A percentile compares a stretch with the other conserved stretches of the same genome.
Conservation (phyloP, 805 yeast genomes). For the Cyberlindnera lachancei region DNA sequence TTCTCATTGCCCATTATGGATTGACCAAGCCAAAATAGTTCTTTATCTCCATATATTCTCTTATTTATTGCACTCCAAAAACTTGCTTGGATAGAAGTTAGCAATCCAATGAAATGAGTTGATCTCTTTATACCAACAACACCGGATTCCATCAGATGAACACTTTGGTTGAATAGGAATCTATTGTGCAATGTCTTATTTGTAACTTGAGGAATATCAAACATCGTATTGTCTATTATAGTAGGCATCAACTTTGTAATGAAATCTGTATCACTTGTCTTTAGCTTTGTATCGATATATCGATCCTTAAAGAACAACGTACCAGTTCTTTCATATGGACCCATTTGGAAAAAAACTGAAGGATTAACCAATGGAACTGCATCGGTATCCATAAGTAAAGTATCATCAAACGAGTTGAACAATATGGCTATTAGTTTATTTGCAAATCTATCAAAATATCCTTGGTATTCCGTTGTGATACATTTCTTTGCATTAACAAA, state of each 20-base stretch:
- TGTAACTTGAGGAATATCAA: conserved; percentile 5
- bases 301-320: conserved; percentile 41
- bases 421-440: conserved; percentile 46
- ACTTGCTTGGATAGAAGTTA: conserved; percentile 15
- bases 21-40: conserved; percentile 30
- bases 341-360: conserved; percentile 26
- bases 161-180: conserved; percentile 19
- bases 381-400: conserved; percentile 48
- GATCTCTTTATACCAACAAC: conserved; percentile 15
- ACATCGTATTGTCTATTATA: conserved; percentile 6
- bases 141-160: conserved; percentile 27
- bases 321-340: conserved; percentile 27
- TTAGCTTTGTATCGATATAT: conserved; percentile 5
- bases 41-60: conserved; percentile 30
- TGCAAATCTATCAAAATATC: conserved; percentile 25
- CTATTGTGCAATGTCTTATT: conserved; percentile 1
- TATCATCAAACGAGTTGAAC: conserved; percentile 47
- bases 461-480: conserved; percentile 4
- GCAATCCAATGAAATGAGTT: conserved; percentile 19
- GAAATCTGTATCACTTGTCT: neutral
- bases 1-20: conserved; percentile 12
- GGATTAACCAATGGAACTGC: conserved; percentile 36
- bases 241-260: conserved; percentile 6
- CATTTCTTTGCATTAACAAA: conserved; percentile 17
- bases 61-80: conserved; percentile 15